A percentile compares a stretch with the other conserved stretches of the same genome.
Conservation (phyloP, 495 filamentous ascomycete species). For the Aspergillus asperescens region DNA sequence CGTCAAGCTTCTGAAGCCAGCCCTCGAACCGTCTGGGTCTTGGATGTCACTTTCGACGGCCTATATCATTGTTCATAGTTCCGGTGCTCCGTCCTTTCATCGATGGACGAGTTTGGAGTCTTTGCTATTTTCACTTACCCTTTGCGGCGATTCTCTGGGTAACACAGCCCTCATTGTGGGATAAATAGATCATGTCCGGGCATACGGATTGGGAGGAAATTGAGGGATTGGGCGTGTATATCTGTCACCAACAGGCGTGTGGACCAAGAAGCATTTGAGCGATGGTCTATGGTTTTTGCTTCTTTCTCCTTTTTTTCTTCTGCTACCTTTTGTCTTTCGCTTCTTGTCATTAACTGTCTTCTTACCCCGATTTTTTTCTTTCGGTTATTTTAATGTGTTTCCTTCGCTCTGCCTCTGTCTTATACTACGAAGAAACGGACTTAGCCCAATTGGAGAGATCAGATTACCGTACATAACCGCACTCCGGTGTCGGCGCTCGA, state of each 20-base stretch:
- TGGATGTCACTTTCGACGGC: neutral
- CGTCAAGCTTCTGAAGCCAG: neutral
- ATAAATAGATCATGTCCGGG: constrained; percentile 8
- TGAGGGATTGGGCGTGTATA: constrained; percentile 11
- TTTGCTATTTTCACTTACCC: constrained; percentile 14
- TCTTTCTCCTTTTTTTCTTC: constrained; percentile 1
- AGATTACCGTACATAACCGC: constrained; percentile 11
- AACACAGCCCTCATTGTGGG: neutral
- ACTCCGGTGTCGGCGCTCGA: constrained; percentile 30
- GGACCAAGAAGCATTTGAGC: constrained; percentile 4
- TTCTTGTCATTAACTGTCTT: constrained; percentile 14
- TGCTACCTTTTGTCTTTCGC: constrained; percentile 15
- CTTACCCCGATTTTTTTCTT: constrained; percentile 11
- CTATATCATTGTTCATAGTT: constrained; percentile 33
- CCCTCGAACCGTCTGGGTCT: neutral
- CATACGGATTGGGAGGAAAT: constrained; percentile 12
- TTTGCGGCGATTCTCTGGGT: constrained; percentile 3
- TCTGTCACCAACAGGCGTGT: constrained; percentile 10
- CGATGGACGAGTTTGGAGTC: constrained; percentile 15
- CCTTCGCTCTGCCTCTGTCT: neutral
- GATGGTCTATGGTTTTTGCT: constrained; percentile 14
- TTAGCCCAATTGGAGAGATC: constrained; percentile 2
- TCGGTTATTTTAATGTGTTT: constrained; percentile 28
- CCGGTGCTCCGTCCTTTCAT: constrained; percentile 37
- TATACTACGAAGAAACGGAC: constrained; percentile 1